Percentiles rank a stretch among this genome's conserved stretches.
These are phyloP conservation scores for Penicillium soppii DNA, from an alignment of 495 filamentous ascomycete species.

Conservation along the genomic window DNA sequence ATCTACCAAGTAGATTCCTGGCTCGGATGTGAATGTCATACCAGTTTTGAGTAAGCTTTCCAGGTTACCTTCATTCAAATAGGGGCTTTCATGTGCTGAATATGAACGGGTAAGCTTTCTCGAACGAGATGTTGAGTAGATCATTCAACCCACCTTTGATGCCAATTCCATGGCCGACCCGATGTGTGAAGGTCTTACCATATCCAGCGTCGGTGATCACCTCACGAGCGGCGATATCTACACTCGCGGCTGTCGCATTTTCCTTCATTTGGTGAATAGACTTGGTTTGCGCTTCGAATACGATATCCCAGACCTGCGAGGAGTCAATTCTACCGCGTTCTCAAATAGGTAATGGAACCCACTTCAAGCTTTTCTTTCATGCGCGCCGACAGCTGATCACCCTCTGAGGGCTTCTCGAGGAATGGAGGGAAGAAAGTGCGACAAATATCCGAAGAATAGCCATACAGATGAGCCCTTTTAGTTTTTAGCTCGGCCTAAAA, in stretches of 20 bases:
- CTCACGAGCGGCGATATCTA: constrained; percentile 52
- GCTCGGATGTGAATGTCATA: constrained; percentile 57
- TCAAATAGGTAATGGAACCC: neutral
- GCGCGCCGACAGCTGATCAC: constrained; percentile 6
- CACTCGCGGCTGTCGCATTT: constrained; percentile 46
- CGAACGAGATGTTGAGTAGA: neutral
- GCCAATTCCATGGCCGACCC: constrained; percentile 56
- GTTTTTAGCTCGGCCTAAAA: constrained; percentile 9
- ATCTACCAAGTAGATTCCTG: constrained; percentile 52
- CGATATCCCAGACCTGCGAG: constrained; percentile 46
- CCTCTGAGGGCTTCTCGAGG: constrained; percentile 17
- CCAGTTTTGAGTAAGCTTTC: constrained; percentile 38
- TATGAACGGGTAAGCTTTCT: neutral
- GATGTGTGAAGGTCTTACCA: constrained; percentile 52
- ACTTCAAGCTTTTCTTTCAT: constrained; percentile 44
- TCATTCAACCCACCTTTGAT: constrained; percentile 41
- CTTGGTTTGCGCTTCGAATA: constrained; percentile 50
- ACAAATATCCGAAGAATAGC: constrained; percentile 58
- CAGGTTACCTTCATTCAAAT: constrained; percentile 55
- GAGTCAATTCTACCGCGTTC: neutral
- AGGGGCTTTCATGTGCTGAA: constrained; percentile 53
- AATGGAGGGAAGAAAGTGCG: constrained; percentile 53
- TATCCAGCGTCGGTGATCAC: constrained; percentile 54
- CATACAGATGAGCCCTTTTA: constrained; percentile 49
- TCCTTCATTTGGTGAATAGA: constrained; percentile 40